phyloP scores from a whole-genome alignment of 2,329 filamentous ascomycete species.

The Huntiella moniliformis region DNA sequence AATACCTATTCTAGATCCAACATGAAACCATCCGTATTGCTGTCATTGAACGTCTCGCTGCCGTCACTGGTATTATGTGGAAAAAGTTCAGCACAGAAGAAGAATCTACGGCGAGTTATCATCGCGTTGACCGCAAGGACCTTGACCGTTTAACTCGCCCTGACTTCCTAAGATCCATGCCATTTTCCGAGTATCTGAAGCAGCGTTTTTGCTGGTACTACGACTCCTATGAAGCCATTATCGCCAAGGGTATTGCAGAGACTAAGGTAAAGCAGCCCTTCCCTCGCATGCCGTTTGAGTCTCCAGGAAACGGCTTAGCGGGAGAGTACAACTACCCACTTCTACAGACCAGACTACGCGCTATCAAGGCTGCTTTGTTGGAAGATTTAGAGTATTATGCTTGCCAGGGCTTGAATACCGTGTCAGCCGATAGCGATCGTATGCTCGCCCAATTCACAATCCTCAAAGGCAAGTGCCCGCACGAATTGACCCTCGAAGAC shows the following conservation, averaged over 20 bases:
- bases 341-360: slow-evolving; percentile 48
- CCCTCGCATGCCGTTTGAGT: slow-evolving; percentile 75
- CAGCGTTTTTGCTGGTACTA: slow-evolving; percentile 92
- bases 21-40: slow-evolving; percentile 80
- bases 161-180: slow-evolving; percentile 32
- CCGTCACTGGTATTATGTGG: too few relatives aligned
- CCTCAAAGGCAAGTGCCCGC: slow-evolving; percentile 22
- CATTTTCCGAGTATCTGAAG: slow-evolving; percentile 80
- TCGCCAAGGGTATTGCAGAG: slow-evolving; percentile 45
- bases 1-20: slow-evolving; percentile 44
- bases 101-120: too few relatives aligned
- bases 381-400: slow-evolving; percentile 57
- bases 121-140: too few relatives aligned
- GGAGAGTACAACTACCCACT: slow-evolving; percentile 68
- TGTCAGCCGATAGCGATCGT: slow-evolving; percentile 52
- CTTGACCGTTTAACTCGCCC: too few relatives aligned
- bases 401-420: slow-evolving; percentile 48
- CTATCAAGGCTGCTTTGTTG: slow-evolving; percentile 52
- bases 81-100: too few relatives aligned
- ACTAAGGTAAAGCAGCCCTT: slow-evolving; percentile 48
- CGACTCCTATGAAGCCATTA: slow-evolving; percentile 59
- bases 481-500: slow-evolving; percentile 59
- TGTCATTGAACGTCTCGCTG: slow-evolving; percentile 59
- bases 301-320: slow-evolving; percentile 57
- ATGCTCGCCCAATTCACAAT: too few relatives aligned